Conservation (phyloP, 805 yeast species). For the Lipomyces yamanashiensis region DNA sequence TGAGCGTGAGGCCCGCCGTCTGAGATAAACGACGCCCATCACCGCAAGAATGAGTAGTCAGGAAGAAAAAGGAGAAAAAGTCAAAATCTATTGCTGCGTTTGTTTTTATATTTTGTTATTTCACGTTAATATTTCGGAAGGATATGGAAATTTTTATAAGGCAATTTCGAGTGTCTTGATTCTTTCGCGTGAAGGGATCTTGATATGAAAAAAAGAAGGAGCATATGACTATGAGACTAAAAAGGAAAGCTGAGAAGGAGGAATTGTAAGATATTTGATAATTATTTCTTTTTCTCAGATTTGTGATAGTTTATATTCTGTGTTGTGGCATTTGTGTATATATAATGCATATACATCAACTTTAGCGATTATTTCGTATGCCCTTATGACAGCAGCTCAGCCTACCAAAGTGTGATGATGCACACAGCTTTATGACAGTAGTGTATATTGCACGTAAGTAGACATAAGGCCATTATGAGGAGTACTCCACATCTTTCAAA, state of each 20-base stretch:
- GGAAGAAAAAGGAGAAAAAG: not conserved
- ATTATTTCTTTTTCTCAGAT: not conserved
- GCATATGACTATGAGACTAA: not conserved
- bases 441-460: too few species aligned
- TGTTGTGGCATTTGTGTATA: not conserved
- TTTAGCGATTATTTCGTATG: not conserved
- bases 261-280: not conserved
- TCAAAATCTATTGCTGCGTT: not conserved
- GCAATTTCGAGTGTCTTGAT: too few species aligned
- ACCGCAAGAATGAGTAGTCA: not conserved
- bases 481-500: too few species aligned
- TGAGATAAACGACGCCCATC: conserved; percentile 46
- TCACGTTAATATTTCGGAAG: too few species aligned
- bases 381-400: too few species aligned
- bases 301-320: not conserved
- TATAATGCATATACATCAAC: conserved; percentile 3
- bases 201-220: not conserved
- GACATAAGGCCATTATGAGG: too few species aligned
- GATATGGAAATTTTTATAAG: too few species aligned
- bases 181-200: not conserved
- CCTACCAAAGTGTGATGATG: too few species aligned
- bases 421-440: not conserved
- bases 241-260: not conserved
- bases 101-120: too few species aligned
- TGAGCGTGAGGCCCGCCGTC: conserved; percentile 91